Evolutionary conservation across 129 eudicot genomes (phyloP).

Genomic region (Cynara cardunculus): DNA sequence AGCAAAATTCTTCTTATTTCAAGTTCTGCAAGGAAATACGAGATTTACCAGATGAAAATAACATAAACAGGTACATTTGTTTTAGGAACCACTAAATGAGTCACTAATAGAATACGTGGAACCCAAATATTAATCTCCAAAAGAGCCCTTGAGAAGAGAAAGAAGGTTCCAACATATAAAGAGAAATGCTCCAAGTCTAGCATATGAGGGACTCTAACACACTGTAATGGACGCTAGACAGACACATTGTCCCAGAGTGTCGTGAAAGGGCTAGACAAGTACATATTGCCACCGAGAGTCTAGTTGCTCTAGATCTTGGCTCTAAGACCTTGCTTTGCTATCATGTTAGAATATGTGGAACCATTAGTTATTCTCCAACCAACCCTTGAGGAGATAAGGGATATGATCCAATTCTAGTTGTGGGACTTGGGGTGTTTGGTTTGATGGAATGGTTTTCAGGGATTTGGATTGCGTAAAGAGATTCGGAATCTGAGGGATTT

Average conservation of each 20-base stretch:
- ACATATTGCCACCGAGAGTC: neutral
- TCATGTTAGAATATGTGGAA: neutral
- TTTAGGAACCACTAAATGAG: neutral
- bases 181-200: too few species aligned
- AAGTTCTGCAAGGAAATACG: constrained; percentile 51
- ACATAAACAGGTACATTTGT: neutral
- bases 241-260: too few species aligned
- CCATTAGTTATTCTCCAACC: neutral
- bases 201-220: too few species aligned
- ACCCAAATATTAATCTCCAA: neutral
- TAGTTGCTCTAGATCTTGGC: neutral
- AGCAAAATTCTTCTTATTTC: constrained; percentile 76
- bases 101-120: neutral
- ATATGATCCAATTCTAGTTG: neutral
- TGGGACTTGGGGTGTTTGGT: neutral
- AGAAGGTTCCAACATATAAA: neutral
- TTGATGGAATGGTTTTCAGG: too few species aligned
- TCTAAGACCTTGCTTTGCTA: neutral
- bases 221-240: too few species aligned
- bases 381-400: neutral
- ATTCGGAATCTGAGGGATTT: too few species aligned
- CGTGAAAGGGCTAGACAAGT: too few species aligned
- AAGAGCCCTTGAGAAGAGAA: neutral
- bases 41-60: neutral
- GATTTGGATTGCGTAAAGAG: too few species aligned